phyloP scores from a whole-genome alignment of 768 basidiomycete species.

The Termitomyces bulborhizus region DNA sequence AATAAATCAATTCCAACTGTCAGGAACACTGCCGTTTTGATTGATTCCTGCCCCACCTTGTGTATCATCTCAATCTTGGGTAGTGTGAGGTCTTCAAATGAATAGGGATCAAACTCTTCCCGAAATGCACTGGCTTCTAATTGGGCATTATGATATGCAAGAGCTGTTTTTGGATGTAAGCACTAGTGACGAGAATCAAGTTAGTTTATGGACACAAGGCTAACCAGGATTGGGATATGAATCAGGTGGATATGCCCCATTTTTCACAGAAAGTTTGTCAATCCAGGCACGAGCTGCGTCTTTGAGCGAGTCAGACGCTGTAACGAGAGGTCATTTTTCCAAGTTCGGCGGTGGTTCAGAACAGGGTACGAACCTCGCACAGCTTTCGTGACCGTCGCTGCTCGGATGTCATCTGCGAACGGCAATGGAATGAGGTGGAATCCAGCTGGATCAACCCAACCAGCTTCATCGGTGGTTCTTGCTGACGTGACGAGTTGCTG shows the following conservation, averaged over 20 bases:
- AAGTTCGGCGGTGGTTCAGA: neutral
- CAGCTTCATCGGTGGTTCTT: constrained; percentile 66
- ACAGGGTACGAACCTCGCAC: constrained; percentile 43
- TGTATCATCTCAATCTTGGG: constrained; percentile 78
- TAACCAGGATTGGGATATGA: constrained; percentile 88
- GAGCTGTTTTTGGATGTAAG: constrained; percentile 37
- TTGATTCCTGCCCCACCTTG: constrained; percentile 42
- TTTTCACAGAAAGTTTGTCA: constrained; percentile 71
- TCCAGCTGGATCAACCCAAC: constrained; percentile 81
- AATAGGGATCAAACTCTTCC: constrained; percentile 74
- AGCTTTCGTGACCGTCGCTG: constrained; percentile 62
- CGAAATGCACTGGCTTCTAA: constrained; percentile 91
- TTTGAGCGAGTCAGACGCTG: constrained; percentile 65
- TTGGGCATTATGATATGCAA: constrained; percentile 85
- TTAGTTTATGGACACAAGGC: constrained; percentile 16
- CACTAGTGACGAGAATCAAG: neutral
- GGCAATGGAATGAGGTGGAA: constrained; percentile 93
- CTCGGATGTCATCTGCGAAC: constrained; percentile 90
- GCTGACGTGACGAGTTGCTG: constrained; percentile 63
- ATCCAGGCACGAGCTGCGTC: constrained; percentile 70
- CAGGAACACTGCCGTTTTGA: constrained; percentile 24
- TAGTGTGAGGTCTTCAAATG: constrained; percentile 76
- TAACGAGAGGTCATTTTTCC: constrained; percentile 3
- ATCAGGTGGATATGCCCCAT: constrained; percentile 81
- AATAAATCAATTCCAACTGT: constrained; percentile 3